Evolutionary conservation across 805 yeast genomes (phyloP), one percentile per base, ranked within the genome.

Genomic region (Wickerhamomyces canadensis): DNA sequence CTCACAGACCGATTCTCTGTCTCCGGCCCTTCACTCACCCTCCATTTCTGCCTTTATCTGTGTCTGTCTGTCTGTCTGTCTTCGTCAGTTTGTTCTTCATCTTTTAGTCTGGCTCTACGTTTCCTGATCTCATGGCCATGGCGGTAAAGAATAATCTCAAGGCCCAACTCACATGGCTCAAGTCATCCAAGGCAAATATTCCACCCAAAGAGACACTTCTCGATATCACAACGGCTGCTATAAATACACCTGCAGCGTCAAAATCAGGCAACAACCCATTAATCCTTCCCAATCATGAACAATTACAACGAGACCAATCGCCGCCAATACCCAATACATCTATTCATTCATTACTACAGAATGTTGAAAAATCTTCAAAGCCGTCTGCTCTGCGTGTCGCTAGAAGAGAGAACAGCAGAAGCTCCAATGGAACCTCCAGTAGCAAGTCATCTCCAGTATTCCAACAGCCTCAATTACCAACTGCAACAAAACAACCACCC

Each of bases 61-160:
- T n/a, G n/a, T n/a, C n/a, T n/a, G n/a, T n/a, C n/a, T n/a, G n/a
- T n/a, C n/a, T n/a, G n/a, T n/a, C n/a, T n/a, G n/a, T n/a, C n/a
- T n/a, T n/a, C n/a, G n/a, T n/a, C n/a, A n/a, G n/a, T n/a, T n/a
- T n/a, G n/a, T n/a, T n/a, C n/a, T n/a, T 26, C 15, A 14, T 11
- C 28, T 11, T 26, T 11, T 26, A 10, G 6, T 27, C 18, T 14
- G 19, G 17, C 31, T 27, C 15, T n/a, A n/a, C n/a, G n/a, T n/a
- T n/a, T n/a, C n/a, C n/a, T n/a, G n/a, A n/a, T n/a, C n/a, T n/a
- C 16, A 16, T 33, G 30, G 18, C 30, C 12, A 42, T 40, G 43
- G 38, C 43, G 27, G 48, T 51, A 36, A 53, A 45, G 38, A 55
- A 54, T 41, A 58, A 58, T 43, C 42, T 58, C 19, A 48, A 49